These are phyloP conservation scores for Aaosphaeria arxii DNA, from an alignment of 2,329 filamentous ascomycete species.

Conservation along the genomic window DNA sequence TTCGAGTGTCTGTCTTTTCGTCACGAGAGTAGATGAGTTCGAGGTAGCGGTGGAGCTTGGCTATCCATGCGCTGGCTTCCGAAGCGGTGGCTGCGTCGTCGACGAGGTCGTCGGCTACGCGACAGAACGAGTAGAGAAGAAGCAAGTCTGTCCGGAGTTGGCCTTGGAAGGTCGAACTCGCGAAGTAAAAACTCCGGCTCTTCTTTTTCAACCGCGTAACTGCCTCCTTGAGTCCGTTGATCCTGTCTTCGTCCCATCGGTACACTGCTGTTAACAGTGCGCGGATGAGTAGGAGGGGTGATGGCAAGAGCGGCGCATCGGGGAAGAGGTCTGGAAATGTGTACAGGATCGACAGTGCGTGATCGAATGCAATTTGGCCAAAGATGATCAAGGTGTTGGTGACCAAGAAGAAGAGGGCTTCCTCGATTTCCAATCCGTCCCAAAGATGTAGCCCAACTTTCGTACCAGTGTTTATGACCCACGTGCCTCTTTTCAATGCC, in stretches of 20 bases:
- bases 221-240: conserved; percentile 59
- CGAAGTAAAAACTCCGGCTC: conserved; percentile 72
- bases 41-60: conserved; percentile 57
- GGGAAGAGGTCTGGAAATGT: conserved; percentile 60
- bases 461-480: conserved; percentile 66
- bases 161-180: conserved; percentile 66
- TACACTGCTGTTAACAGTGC: conserved; percentile 50
- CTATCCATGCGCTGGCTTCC: conserved; percentile 58
- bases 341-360: conserved; percentile 63
- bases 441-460: conserved; percentile 64
- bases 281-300: conserved; percentile 49
- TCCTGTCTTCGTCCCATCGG: conserved; percentile 56
- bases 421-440: conserved; percentile 67
- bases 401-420: conserved; percentile 69
- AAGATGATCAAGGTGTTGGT: conserved; percentile 70
- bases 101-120: conserved; percentile 70
- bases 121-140: conserved; percentile 70
- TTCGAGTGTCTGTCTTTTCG: not conserved
- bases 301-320: conserved; percentile 47
- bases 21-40: conserved; percentile 47
- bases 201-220: conserved; percentile 59
- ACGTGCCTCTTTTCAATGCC: conserved; percentile 65
- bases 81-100: conserved; percentile 57
- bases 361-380: conserved; percentile 67
- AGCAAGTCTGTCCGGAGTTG: conserved; percentile 66